Percentiles rank a stretch among this genome's conserved stretches.
These are phyloP conservation scores for Wakefieldia striispora DNA, from an alignment of 768 basidiomycete species.

Conservation along the genomic window DNA sequence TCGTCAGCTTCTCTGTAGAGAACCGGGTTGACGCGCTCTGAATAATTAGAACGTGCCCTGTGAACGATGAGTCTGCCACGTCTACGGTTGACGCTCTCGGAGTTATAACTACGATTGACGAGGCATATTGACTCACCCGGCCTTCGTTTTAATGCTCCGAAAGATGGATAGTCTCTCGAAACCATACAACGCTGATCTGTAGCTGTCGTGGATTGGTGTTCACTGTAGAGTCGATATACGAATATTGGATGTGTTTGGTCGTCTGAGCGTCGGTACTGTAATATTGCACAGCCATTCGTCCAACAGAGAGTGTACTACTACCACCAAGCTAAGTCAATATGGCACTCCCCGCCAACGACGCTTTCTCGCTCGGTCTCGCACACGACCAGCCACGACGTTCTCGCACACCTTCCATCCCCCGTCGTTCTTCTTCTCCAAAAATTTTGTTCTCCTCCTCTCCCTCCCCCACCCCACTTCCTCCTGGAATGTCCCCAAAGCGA, in stretches of 20 bases:
- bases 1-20: no score
- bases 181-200: slow-evolving; percentile 52
- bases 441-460: slow-evolving; percentile 40
- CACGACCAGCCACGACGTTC: slow-evolving; percentile 34
- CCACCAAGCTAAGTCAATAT: slow-evolving; percentile 10
- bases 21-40: no score
- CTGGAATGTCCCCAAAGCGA: slow-evolving; percentile 40
- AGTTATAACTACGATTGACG: slow-evolving; percentile 86
- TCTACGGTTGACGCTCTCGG: slow-evolving; percentile 39
- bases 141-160: slow-evolving; percentile 85
- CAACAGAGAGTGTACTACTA: not conserved
- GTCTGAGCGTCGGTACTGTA: not conserved
- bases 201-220: slow-evolving; percentile 21
- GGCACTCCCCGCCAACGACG: slow-evolving; percentile 36
- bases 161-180: slow-evolving; percentile 55
- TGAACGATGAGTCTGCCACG: no score
- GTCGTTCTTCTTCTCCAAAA: slow-evolving; percentile 50
- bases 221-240: slow-evolving; percentile 34
- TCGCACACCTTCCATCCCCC: slow-evolving; percentile 25
- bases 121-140: slow-evolving; percentile 54
- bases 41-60: no score
- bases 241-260: not conserved
- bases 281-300: slow-evolving; percentile 18
- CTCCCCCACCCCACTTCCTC: slow-evolving; percentile 16
- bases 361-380: slow-evolving; percentile 34